Percentiles rank a stretch among this genome's conserved stretches.
phyloP scores from a whole-genome alignment of 805 yeast species.

The Suhomyces sp. region DNA sequence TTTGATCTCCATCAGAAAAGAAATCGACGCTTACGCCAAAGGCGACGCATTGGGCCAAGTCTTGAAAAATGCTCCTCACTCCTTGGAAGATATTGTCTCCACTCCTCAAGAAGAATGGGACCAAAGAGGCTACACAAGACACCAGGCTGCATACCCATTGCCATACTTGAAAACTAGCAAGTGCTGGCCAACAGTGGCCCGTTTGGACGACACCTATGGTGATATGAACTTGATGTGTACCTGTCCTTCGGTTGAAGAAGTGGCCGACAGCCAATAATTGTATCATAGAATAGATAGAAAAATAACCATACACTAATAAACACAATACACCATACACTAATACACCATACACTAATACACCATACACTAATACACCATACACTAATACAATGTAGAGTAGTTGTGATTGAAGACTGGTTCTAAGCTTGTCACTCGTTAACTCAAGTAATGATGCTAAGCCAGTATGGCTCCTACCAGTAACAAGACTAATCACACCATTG shows the following conservation, averaged over 20 bases:
- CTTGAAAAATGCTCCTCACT: constrained; percentile 89
- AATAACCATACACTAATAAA: too few relatives aligned
- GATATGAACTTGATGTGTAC: constrained; percentile 91
- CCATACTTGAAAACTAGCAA: constrained; percentile 69
- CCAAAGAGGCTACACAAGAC: constrained; percentile 83
- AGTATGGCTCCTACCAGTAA: too few relatives aligned
- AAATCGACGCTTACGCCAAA: constrained; percentile 68
- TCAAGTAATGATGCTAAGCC: too few relatives aligned
- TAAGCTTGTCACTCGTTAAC: too few relatives aligned
- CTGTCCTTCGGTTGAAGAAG: constrained; percentile 82
- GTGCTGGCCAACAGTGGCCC: constrained; percentile 93
- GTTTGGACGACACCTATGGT: constrained; percentile 93
- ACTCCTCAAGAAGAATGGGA: constrained; percentile 69
- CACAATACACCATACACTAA: too few relatives aligned
- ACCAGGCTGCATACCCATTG: constrained; percentile 90
- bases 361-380: too few relatives aligned
- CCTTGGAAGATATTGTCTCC: constrained; percentile 70
- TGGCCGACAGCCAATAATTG: constrained; percentile 36
- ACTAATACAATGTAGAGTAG: too few relatives aligned
- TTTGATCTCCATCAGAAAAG: constrained; percentile 75
- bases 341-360: too few relatives aligned
- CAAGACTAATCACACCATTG: too few relatives aligned
- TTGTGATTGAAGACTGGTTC: too few relatives aligned
- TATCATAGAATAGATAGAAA: background rate
- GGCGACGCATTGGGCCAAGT: constrained; percentile 67